These are phyloP conservation scores for Talaromyces islandicus DNA, from an alignment of 2,329 filamentous ascomycete genomes.

Conservation along the genomic window DNA sequence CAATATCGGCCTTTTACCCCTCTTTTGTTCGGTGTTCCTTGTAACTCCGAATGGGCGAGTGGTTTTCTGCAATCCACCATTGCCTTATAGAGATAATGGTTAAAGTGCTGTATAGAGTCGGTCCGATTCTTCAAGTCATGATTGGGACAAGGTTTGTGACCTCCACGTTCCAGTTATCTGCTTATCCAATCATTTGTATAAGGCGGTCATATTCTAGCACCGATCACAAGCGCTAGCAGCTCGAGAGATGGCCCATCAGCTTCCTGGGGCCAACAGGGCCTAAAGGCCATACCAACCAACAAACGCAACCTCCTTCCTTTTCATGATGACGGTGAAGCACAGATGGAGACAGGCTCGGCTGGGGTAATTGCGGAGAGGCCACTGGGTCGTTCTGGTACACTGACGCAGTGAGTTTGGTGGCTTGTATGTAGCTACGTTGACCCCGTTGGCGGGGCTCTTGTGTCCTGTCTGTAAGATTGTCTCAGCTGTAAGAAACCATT, in stretches of 20 bases:
- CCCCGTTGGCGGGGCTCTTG: not conserved
- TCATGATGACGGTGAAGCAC: not conserved
- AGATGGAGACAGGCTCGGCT: not conserved
- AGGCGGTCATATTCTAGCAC: not conserved
- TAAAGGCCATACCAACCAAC: not conserved
- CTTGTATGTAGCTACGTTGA: not conserved
- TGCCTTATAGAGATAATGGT: not conserved
- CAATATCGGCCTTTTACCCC: not conserved
- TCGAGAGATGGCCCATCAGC: not conserved
- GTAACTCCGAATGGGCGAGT: not conserved
- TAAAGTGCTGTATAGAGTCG: not conserved
- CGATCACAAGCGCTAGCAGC: not conserved
- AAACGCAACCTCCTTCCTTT: not conserved
- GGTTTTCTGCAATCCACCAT: not conserved
- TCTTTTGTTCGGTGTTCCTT: not conserved
- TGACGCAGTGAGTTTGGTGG: not conserved
- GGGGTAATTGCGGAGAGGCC: not conserved
- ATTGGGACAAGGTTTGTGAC: not conserved
- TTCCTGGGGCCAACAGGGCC: not conserved
- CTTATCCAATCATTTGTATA: not conserved
- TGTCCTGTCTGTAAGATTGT: not conserved
- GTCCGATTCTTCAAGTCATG: not conserved
- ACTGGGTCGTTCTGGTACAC: not conserved
- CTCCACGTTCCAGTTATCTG: not conserved
- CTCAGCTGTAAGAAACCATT: not conserved